Evolutionary conservation across 2,329 filamentous ascomycete species (phyloP), one percentile per base, ranked within the genome.

Genomic region (Cercospora brassicicola): DNA sequence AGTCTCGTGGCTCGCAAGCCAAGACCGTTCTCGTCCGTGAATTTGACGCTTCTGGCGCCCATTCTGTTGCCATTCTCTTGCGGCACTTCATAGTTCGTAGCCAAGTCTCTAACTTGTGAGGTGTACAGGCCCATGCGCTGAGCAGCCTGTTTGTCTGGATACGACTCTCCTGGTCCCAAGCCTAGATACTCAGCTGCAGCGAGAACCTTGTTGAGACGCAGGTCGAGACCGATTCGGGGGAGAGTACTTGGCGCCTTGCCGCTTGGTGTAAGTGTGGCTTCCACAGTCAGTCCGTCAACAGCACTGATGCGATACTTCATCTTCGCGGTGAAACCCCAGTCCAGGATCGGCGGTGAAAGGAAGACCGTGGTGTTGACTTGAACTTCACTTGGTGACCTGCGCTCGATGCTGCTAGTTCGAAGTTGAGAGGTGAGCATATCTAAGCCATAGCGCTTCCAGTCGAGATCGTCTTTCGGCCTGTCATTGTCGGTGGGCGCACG

Each of bases 1-100:
- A 66, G 18, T 55, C 69, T 66, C 56, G 59, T 72, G 67, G 81
- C 77, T 36, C 76, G 69, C 31, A 82, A 66, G 15, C 80, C 77
- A 73, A 76, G 26, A 76, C 75, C 13, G 67, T 73, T 66, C 26
- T 65, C 73, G 55, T 73, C 63, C 56, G 65, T 28, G 68, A 67
- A 45, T 4, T 78, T 77, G 4, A 90, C 78, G 85, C 87, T 90
- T 10, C 85, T 81, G 0, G 85, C 85, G 36, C 86, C 86, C 68
- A 85, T 85, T 20, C 86, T 81, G 75, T 91, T 91, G 1, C 88
- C 87, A 51, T 85, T 86, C 73, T 91, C 89, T 76, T 91, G 89
- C 0, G 89, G 89, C 13, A 88, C 86, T 23, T 91, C 89, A 74
- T 90, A 91, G 0, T 82, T 80, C 0, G 84, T 84, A 70, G 85